A percentile compares a stretch with the other conserved stretches of the same genome.
Conservation (phyloP, 352 stramenopile genomes). For the Phytopythium cucurbitacearum region DNA sequence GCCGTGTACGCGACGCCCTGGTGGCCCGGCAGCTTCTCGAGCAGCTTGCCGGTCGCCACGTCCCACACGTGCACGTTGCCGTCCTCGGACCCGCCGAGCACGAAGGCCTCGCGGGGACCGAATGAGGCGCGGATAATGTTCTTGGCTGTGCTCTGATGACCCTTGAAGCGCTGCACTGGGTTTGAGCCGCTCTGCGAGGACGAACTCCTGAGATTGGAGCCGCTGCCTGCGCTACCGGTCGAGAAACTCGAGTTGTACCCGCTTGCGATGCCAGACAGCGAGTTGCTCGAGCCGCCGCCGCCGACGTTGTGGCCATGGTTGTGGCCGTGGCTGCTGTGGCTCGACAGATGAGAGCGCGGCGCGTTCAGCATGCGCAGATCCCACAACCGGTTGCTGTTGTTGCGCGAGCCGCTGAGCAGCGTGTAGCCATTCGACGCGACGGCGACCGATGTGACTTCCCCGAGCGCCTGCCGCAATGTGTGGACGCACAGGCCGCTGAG, state of each 20-base stretch:
- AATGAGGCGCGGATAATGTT: conserved; percentile 86
- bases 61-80: conserved; percentile 87
- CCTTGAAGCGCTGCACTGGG: conserved; percentile 84
- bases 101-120: conserved; percentile 79
- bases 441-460: conserved; percentile 85
- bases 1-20: conserved; percentile 81
- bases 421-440: conserved; percentile 78
- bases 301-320: conserved; percentile 15
- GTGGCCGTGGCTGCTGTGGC: conserved; percentile 14
- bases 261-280: conserved; percentile 3
- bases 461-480: conserved; percentile 78
- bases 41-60: conserved; percentile 76
- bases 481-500: conserved; percentile 84
- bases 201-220: background rate
- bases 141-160: conserved; percentile 87
- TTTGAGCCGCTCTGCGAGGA: conserved; percentile 24
- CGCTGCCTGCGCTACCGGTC: background rate
- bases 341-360: conserved; percentile 56
- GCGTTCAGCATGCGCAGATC: conserved; percentile 84
- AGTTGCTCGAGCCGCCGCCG: conserved; percentile 6
- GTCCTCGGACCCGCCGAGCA: conserved; percentile 84
- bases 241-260: conserved; percentile 3
- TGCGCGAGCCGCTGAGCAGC: conserved; percentile 76
- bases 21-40: conserved; percentile 78
- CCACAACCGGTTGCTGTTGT: conserved; percentile 88